Conservation (phyloP, 306 rosid genomes). For the Spatholobus suberectus region DNA sequence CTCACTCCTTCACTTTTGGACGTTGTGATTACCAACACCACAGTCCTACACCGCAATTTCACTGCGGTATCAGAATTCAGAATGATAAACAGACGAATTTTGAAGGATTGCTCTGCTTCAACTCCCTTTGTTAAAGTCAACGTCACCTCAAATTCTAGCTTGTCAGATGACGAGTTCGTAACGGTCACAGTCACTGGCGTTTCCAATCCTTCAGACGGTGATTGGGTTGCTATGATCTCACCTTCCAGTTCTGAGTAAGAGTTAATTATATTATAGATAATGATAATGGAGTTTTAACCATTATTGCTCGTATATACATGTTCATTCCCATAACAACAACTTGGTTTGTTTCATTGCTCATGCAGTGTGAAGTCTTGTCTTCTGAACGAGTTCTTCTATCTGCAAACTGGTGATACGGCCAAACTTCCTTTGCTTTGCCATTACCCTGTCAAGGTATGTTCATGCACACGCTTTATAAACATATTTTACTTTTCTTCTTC, state of each 20-base stretch:
- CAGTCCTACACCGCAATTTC: conserved; percentile 55
- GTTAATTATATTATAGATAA: too few species aligned
- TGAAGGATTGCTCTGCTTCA: conserved; percentile 46
- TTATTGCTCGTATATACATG: too few species aligned
- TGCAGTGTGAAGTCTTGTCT: conserved; percentile 63
- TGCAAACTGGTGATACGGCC: conserved; percentile 77
- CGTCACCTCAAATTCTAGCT: conserved; percentile 38
- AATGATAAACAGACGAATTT: conserved; percentile 57
- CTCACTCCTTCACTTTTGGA: conserved; percentile 34
- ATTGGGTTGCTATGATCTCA: conserved; percentile 93
- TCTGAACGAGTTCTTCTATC: conserved; percentile 33
- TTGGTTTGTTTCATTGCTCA: background rate
- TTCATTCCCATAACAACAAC: too few species aligned
- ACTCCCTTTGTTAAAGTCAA: conserved; percentile 46
- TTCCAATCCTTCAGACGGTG: conserved; percentile 44
- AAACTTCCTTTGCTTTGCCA: conserved; percentile 94
- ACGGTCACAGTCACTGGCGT: conserved; percentile 67
- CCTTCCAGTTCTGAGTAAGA: conserved; percentile 81
- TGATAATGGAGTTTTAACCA: too few species aligned
- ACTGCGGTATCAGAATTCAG: conserved; percentile 78
- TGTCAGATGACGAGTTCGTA: conserved; percentile 61
- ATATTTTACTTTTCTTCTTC: background rate
- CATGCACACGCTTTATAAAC: background rate
- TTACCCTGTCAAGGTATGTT: conserved; percentile 90
- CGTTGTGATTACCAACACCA: conserved; percentile 43